These are phyloP conservation scores for Alternaria tenuissima DNA, from an alignment of 2,329 filamentous ascomycete genomes.

Conservation along the genomic window DNA sequence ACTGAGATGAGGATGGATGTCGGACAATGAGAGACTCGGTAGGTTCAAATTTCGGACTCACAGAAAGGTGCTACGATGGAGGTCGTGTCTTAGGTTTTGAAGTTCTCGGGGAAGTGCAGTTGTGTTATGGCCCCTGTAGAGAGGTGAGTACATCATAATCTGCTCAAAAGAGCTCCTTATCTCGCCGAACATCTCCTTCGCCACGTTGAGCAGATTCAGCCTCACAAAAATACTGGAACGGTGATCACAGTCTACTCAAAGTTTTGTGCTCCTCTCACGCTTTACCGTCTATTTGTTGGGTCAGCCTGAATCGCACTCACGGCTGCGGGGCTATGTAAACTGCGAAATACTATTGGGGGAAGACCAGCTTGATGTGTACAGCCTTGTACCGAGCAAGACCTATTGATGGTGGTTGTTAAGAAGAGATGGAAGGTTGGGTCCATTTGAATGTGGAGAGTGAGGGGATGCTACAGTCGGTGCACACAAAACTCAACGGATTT, in stretches of 20 bases:
- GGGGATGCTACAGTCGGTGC: neutral
- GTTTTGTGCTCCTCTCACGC: neutral
- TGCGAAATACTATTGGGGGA: too few species aligned
- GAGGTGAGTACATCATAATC: slow-evolving; percentile 28
- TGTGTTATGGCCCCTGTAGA: slow-evolving; percentile 56
- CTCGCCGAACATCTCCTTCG: neutral
- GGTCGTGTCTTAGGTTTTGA: neutral
- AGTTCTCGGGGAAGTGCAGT: slow-evolving; percentile 41
- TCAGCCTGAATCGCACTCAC: too few species aligned
- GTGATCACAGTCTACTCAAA: neutral
- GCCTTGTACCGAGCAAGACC: neutral
- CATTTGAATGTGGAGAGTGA: neutral
- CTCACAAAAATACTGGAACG: neutral
- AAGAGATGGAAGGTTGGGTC: neutral
- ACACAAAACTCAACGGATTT: neutral
- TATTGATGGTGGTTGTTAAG: neutral
- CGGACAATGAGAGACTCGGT: too few species aligned
- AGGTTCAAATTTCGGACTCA: too few species aligned
- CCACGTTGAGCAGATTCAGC: too few species aligned
- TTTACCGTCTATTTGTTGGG: too few species aligned
- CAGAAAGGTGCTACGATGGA: neutral
- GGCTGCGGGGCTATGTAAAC: too few species aligned
- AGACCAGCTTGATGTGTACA: too few species aligned
- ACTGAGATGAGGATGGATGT: too few species aligned
- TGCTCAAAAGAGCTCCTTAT: neutral